Percentiles rank a stretch among this genome's conserved stretches.
These are phyloP conservation scores for Vitis hybrid DNA, from an alignment of 177 flowering plant genomes.

Conservation along the genomic window DNA sequence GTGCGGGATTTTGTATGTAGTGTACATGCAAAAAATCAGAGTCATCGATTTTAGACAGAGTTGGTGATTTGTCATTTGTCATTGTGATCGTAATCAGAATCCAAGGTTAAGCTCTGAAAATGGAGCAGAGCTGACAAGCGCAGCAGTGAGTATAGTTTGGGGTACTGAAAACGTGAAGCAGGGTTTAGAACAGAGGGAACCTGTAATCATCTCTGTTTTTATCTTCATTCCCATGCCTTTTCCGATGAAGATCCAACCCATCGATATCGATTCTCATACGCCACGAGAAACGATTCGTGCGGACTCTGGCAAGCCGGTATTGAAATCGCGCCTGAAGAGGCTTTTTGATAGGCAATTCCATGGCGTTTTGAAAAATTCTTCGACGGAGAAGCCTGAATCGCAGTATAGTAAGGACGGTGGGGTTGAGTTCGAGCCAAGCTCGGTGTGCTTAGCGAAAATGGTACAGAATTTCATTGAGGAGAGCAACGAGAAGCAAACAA, in stretches of 20 bases:
- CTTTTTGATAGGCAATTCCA: conserved; percentile 61
- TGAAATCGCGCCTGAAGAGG: conserved; percentile 59
- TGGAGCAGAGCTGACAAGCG: conserved; percentile 14
- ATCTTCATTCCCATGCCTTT: conserved; percentile 28
- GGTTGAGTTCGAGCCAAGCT: conserved; percentile 50
- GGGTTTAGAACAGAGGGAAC: background rate
- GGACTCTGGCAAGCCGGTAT: conserved; percentile 43
- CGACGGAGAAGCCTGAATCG: conserved; percentile 38
- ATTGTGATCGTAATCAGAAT: background rate
- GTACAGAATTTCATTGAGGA: conserved; percentile 77
- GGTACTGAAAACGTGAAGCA: background rate
- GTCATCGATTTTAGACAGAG: background rate
- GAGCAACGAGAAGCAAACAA: conserved; percentile 53
- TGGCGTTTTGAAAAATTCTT: conserved; percentile 37
- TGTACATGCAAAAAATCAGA: background rate
- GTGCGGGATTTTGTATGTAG: background rate
- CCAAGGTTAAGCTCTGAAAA: conserved; percentile 12
- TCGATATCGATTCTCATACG: conserved; percentile 34
- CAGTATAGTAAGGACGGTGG: conserved; percentile 9
- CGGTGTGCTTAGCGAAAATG: conserved; percentile 55
- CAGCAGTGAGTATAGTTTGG: background rate
- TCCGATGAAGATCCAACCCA: conserved; percentile 70
- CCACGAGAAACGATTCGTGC: conserved; percentile 18
- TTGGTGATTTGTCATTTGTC: background rate
- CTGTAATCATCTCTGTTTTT: background rate